These are phyloP conservation scores for Didymella keratinophila DNA, from an alignment of 2,329 filamentous ascomycete genomes.

Conservation along the genomic window DNA sequence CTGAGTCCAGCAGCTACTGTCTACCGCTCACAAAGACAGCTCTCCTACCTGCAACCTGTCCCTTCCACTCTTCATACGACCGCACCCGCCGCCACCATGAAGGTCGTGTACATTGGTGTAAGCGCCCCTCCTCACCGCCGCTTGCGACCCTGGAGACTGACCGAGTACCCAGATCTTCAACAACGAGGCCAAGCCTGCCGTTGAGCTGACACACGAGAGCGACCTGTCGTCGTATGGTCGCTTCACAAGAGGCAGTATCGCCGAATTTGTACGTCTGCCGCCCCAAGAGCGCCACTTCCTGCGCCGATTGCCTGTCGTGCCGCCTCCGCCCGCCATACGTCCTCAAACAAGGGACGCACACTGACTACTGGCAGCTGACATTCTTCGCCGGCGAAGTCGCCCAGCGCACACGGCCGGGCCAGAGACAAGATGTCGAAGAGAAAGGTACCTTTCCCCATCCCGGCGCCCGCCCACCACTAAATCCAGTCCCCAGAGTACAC, in stretches of 20 bases:
- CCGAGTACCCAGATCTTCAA: slow-evolving; percentile 71
- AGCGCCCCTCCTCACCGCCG: slow-evolving; percentile 46
- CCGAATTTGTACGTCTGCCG: slow-evolving; percentile 36
- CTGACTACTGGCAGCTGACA: slow-evolving; percentile 67
- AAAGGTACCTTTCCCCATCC: slow-evolving; percentile 59
- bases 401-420: slow-evolving; percentile 80
- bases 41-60: too few relatives aligned
- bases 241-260: slow-evolving; percentile 68
- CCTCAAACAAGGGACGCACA: not conserved
- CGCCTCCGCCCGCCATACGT: not conserved
- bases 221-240: slow-evolving; percentile 80
- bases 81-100: slow-evolving; percentile 65
- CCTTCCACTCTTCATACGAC: not conserved
- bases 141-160: slow-evolving; percentile 23
- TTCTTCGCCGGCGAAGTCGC: slow-evolving; percentile 88
- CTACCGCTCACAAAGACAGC: slow-evolving; percentile 1
- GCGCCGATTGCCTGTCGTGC: not conserved
- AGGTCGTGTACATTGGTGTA: slow-evolving; percentile 89
- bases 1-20: not conserved
- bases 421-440: slow-evolving; percentile 85
- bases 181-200: slow-evolving; percentile 76
- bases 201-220: slow-evolving; percentile 79
- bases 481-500: slow-evolving; percentile 66
- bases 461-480: too few relatives aligned
- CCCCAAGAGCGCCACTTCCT: not conserved